These are phyloP conservation scores for Colletotrichum melonis DNA, from an alignment of 2,329 filamentous ascomycete species.

Conservation along the genomic window DNA sequence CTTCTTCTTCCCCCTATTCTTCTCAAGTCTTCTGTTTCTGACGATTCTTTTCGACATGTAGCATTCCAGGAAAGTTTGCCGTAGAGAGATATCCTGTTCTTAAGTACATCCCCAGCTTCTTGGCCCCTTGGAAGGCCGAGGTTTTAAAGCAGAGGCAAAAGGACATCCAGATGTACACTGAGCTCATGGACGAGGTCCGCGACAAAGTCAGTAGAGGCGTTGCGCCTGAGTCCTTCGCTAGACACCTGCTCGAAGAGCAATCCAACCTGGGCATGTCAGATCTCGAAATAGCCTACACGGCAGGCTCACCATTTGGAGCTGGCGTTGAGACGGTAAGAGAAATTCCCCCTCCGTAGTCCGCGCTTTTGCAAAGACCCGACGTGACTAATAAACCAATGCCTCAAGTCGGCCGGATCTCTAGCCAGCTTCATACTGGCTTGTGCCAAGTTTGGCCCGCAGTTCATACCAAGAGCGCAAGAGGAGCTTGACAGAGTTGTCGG, in stretches of 20 bases:
- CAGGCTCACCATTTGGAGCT: conserved; percentile 57
- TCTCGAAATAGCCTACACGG: conserved; percentile 55
- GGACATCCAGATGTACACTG: conserved; percentile 49
- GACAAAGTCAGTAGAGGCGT: conserved; percentile 44
- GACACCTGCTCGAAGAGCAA: conserved; percentile 54
- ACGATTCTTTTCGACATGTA: not conserved
- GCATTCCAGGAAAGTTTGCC: conserved; percentile 47
- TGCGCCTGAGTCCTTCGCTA: conserved; percentile 55
- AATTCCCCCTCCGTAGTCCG: too few species aligned
- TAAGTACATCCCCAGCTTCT: conserved; percentile 49
- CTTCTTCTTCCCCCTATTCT: too few species aligned
- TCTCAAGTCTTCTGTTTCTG: not conserved
- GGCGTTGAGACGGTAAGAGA: conserved; percentile 54
- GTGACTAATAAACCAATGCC: conserved; percentile 36
- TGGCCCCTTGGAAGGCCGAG: conserved; percentile 54
- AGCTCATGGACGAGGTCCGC: conserved; percentile 53
- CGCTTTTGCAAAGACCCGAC: not conserved
- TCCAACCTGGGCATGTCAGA: conserved; percentile 52
- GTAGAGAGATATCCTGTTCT: conserved; percentile 54
- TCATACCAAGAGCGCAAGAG: conserved; percentile 55
- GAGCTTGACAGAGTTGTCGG: conserved; percentile 54
- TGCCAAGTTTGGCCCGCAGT: conserved; percentile 59
- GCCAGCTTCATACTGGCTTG: conserved; percentile 65
- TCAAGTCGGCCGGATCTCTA: conserved; percentile 59
- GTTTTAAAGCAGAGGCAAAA: conserved; percentile 47